Evolutionary conservation across 2,329 filamentous ascomycete genomes (phyloP), one percentile per base, ranked within the genome.

Genomic region (Rhinocladiella similis): DNA sequence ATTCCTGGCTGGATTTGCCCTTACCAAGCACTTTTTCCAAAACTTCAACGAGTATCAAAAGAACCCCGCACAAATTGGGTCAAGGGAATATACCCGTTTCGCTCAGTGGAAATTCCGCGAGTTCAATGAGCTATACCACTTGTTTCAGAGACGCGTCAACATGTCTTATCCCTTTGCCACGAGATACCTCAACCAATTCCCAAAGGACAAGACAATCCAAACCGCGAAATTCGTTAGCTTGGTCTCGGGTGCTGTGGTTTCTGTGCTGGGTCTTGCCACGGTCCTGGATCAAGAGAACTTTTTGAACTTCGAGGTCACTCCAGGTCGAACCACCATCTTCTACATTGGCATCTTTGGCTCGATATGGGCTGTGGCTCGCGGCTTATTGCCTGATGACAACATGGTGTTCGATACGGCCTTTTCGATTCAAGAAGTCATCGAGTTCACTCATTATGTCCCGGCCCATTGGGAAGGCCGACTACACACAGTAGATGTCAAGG

Each of bases 91-190:
- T 69, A 97, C 93, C 0, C 90, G 91, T 1, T 83, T 96, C 49
- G 94, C 94, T 0, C 89, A 96, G 70, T 99, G 94, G 94, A 97
- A 97, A 67, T 97, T 99, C 62, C 87, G 94, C 47, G 93, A 97
- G 70, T 99, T 97, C 80, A 99, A 99, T 67, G 94, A 99, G 72
- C 80, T 99, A 1, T 88, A 88, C 54, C 94, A 99, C 72, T 80
- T 97, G 1, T 99, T 97, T 67, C 84, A 91, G 58, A 89, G 93
- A 62, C 86, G 94, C 18, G 79, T 93, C 41, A 92, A 96, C 63
- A 95, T 97, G 88, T 96, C 94, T 0, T 91, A 94, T 68, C 92
- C 93, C 0, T 97, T 91, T 69, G 93, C 94, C 1, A 91, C 88
- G 33, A 85, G 91, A 47, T 99, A 99, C 67, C 82, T 99, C 22